These are phyloP conservation scores for Amorphotheca resinae DNA, from an alignment of 495 filamentous ascomycete species.

Conservation along the genomic window DNA sequence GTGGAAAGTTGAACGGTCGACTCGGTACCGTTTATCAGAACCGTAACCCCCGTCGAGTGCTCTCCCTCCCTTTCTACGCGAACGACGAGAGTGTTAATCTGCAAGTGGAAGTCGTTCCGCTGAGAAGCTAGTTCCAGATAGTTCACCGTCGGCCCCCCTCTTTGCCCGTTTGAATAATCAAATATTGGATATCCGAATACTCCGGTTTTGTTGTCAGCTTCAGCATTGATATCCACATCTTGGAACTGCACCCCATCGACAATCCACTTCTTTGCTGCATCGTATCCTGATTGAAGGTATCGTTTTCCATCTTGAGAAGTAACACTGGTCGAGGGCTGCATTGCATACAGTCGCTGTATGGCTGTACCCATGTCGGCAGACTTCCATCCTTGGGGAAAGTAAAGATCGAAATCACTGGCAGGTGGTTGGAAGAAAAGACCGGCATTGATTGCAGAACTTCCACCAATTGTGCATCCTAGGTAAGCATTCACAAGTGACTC, in stretches of 20 bases:
- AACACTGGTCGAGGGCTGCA: slow-evolving; percentile 38
- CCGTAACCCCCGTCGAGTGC: slow-evolving; percentile 35
- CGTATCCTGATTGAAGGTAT: slow-evolving; percentile 43
- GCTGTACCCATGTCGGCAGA: slow-evolving; percentile 37
- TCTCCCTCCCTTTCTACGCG: slow-evolving; percentile 35
- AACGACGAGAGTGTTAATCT: slow-evolving; percentile 34
- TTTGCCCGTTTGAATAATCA: slow-evolving; percentile 39
- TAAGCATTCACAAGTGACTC: slow-evolving; percentile 37
- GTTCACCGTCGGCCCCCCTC: slow-evolving; percentile 43
- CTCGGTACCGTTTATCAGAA: slow-evolving; percentile 22
- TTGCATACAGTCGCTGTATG: slow-evolving; percentile 35
- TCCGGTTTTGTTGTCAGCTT: slow-evolving; percentile 40
- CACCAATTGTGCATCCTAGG: slow-evolving; percentile 47
- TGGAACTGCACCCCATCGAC: slow-evolving; percentile 36
- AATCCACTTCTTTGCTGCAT: slow-evolving; percentile 36
- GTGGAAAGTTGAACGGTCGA: slow-evolving; percentile 30
- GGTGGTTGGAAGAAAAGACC: slow-evolving; percentile 38
- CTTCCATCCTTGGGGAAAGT: slow-evolving; percentile 49
- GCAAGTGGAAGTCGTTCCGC: slow-evolving; percentile 38
- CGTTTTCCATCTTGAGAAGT: slow-evolving; percentile 42
- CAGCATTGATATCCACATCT: slow-evolving; percentile 35
- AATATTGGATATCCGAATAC: slow-evolving; percentile 39
- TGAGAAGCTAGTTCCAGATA: slow-evolving; percentile 41
- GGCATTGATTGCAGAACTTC: slow-evolving; percentile 34
- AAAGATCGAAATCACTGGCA: slow-evolving; percentile 42